Base-by-base conservation (phyloP, 257 asterid genomes). In the Solanum medicagineum region DNA sequence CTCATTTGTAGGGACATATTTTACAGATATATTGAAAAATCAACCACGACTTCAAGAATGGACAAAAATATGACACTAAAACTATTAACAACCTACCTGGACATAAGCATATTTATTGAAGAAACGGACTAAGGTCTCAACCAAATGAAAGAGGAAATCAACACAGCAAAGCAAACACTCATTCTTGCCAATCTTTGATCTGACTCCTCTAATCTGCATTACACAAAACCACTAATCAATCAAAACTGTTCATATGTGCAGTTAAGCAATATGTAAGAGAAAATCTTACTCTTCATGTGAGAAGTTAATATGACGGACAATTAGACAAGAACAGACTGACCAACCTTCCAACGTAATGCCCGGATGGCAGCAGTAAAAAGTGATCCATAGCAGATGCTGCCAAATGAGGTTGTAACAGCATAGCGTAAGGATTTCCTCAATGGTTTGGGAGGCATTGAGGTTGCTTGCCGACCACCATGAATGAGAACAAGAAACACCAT, bases 301-400 rank as follows among this genome's bases (percentile, higher is more conserved):
- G 62, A 66, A 65, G 63, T 5, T 16, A 83, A 63, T 84, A 69
- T 36, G 12, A 51, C 8, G 75, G 86, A 42, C 49, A 45, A 85
- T 15, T 57, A 79, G 85, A 73, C 73, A 55, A 70, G 84, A 69
- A 62, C 80, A 66, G 87, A 70, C 55, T 84, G 16, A 51, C 90
- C 81, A 85, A 96, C 99, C 98, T 96, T 93, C 99, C 99, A 96
- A 80, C 99, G 95, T 70, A 96, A 87, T 82, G 97, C 92, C 87
- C 99, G 91, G 71, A 96, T 95, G 84, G 98, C 97, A 85, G 98
- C 99, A 65, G 99, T 96, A 92, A 96, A 96, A 80, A 96, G 98
- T 36, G 99, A 96, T 80, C 99, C 99, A 85, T 96, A 96, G 89
- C 99, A 96, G 85, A 96, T 96, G 92, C 99, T 96, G 68, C 99